Conservation (phyloP, 306 rosid genomes). For the Sechiopsis laciniata region DNA sequence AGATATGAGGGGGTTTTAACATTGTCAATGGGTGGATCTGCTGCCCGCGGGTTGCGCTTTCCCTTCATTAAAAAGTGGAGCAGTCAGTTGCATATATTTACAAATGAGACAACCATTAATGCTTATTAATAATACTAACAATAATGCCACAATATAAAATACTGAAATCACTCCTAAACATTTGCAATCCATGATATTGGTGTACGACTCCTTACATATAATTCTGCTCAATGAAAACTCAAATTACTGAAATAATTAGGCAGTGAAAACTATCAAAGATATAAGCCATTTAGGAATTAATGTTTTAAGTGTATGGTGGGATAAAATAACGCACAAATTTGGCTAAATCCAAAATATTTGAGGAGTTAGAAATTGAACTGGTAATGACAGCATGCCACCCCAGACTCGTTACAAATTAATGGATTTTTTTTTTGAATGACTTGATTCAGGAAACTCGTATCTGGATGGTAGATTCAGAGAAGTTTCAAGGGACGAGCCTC, state of each 20-base stretch:
- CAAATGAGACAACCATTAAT: constrained; percentile 12
- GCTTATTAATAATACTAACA: neutral
- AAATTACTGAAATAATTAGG: constrained; percentile 3
- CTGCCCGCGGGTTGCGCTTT: constrained; percentile 55
- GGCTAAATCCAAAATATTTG: constrained; percentile 1
- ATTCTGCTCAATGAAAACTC: constrained; percentile 1
- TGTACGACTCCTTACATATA: neutral
- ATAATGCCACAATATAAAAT: neutral
- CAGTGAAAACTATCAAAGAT: neutral
- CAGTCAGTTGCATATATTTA: constrained; percentile 3
- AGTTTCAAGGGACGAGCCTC: constrained; percentile 5
- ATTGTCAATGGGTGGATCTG: constrained; percentile 62
- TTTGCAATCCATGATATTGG: neutral
- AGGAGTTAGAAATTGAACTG: constrained; percentile 5
- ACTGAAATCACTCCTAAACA: neutral
- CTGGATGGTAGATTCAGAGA: neutral
- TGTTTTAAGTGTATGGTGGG: neutral
- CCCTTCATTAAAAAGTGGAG: constrained; percentile 48
- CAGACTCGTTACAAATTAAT: neutral
- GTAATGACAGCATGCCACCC: constrained; percentile 10
- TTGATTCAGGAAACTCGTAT: constrained; percentile 1
- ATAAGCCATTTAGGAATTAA: neutral
- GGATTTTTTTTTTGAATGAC: neutral
- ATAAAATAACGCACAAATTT: neutral
- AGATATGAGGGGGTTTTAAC: constrained; percentile 55